Evolutionary conservation across 2,329 filamentous ascomycete species (phyloP).

Genomic region (Diaporthe vexans): DNA sequence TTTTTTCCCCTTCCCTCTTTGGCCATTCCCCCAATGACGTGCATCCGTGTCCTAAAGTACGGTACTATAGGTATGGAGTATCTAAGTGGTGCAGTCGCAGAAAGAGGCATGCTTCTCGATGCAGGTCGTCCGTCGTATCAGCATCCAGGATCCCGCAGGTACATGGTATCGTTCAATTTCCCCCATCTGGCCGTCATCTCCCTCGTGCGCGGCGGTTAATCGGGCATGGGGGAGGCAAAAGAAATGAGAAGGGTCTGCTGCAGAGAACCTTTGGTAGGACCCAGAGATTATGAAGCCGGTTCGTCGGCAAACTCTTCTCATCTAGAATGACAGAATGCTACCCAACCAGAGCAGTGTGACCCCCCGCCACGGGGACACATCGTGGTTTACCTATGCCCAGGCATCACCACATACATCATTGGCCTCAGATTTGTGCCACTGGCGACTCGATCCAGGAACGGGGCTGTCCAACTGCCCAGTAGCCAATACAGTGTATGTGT

Average conservation of each 20-base stretch:
- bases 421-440: neutral
- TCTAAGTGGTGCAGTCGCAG: neutral
- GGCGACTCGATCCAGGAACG: neutral
- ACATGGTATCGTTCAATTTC: conserved; percentile 27
- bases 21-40: conserved; percentile 3
- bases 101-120: conserved; percentile 4
- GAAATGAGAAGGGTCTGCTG: conserved; percentile 12
- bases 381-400: neutral
- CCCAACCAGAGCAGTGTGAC: conserved; percentile 4
- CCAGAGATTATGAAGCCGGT: neutral
- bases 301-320: conserved; percentile 23
- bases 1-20: neutral
- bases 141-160: conserved; percentile 11
- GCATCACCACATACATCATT: neutral
- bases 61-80: conserved; percentile 4
- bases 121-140: conserved; percentile 31
- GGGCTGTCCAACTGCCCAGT: neutral
- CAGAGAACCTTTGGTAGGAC: neutral
- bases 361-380: conserved; percentile 14
- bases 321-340: conserved; percentile 17
- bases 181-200: conserved; percentile 29
- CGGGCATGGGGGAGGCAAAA: neutral
- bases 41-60: neutral
- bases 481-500: neutral
- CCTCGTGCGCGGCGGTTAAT: neutral